Conservation (phyloP, 2,329 filamentous ascomycete species). For the Colletotrichum sp. region DNA sequence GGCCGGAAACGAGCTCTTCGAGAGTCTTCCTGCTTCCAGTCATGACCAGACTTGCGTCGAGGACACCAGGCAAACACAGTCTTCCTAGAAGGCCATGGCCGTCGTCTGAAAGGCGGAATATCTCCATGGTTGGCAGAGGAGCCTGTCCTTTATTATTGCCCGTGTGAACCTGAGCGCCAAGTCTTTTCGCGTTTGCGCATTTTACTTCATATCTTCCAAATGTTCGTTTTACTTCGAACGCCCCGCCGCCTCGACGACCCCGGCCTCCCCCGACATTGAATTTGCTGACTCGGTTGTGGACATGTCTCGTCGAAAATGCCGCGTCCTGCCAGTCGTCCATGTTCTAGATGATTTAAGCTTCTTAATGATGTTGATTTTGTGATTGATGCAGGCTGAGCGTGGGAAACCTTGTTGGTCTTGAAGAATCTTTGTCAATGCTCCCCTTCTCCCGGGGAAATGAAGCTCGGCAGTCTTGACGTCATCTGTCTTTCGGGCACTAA, state of each 20-base stretch:
- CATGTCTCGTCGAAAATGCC: neutral
- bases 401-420: fast-evolving
- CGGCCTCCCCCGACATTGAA: neutral
- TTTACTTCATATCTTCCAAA: conserved; percentile 10
- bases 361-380: neutral
- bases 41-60: neutral
- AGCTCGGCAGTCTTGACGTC: neutral
- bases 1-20: neutral
- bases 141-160: neutral
- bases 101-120: conserved; percentile 8
- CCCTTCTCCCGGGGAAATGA: neutral
- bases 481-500: neutral
- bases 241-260: neutral
- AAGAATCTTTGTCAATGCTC: neutral
- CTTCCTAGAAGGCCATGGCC: neutral
- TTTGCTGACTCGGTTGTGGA: conserved; percentile 3
- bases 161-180: fast-evolving
- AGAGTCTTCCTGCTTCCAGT: conserved; percentile 6
- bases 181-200: neutral
- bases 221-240: conserved; percentile 6
- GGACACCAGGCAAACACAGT: neutral
- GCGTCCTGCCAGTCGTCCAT: conserved; percentile 18
- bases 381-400: fast-evolving
- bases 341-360: neutral
- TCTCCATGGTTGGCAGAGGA: neutral